Conservation (phyloP, 2,329 filamentous ascomycete species). For the Colletotrichum neosansevieriae region DNA sequence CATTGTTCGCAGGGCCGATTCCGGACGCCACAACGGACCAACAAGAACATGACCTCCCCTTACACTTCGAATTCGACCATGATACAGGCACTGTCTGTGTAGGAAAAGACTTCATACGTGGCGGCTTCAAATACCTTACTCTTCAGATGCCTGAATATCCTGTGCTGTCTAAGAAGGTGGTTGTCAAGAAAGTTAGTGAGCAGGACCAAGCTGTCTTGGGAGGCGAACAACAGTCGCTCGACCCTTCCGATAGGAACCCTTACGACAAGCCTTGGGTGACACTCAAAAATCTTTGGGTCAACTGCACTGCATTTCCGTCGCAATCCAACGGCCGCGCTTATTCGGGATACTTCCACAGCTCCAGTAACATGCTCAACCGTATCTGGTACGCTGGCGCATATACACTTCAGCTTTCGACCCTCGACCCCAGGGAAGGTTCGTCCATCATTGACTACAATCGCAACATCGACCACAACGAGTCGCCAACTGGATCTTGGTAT, state of each 20-base stretch:
- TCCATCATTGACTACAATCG: constrained; percentile 52
- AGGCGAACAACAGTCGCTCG: background rate
- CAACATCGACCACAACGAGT: constrained; percentile 47
- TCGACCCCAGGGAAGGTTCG: constrained; percentile 50
- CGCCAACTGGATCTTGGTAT: constrained; percentile 50
- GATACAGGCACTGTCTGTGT: constrained; percentile 50
- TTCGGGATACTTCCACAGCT: constrained; percentile 58
- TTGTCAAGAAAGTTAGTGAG: background rate
- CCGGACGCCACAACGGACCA: constrained; percentile 45
- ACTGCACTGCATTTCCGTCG: constrained; percentile 55
- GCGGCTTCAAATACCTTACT: constrained; percentile 60
- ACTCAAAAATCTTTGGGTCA: constrained; percentile 52
- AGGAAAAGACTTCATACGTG: constrained; percentile 47
- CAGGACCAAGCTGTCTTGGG: constrained; percentile 47
- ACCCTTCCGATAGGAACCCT: constrained; percentile 27
- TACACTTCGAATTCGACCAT: constrained; percentile 46
- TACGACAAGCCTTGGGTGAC: constrained; percentile 46
- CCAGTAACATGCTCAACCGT: constrained; percentile 57
- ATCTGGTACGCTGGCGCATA: constrained; percentile 59
- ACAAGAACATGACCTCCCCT: constrained; percentile 41
- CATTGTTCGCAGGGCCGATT: constrained; percentile 41
- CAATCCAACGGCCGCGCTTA: constrained; percentile 61
- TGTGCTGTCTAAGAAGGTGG: constrained; percentile 42
- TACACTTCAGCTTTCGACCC: constrained; percentile 51
- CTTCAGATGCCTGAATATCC: constrained; percentile 53